Evolutionary conservation across 305 asterid genomes (phyloP).

Genomic region (Striga hermonthica): DNA sequence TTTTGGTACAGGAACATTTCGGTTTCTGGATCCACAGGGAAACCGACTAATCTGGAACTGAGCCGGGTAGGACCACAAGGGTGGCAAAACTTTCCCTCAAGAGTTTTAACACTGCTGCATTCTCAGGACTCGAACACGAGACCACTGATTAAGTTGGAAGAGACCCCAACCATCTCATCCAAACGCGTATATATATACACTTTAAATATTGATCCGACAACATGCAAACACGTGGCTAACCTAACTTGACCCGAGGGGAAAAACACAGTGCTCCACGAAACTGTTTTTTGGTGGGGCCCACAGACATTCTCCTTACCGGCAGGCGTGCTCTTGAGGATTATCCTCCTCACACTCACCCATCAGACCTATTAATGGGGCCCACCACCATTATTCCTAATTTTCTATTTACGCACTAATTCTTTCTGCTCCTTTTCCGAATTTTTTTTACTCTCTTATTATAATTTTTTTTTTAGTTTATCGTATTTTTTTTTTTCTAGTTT

Average conservation of each 20-base stretch:
- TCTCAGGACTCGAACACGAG: too few relatives aligned
- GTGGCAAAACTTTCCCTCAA: too few relatives aligned
- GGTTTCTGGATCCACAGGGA: too few relatives aligned
- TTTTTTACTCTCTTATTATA: background rate
- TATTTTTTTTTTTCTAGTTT: background rate
- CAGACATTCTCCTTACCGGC: conserved; percentile 43
- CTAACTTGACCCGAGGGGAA: conserved; percentile 20
- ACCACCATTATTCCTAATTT: conserved; percentile 19
- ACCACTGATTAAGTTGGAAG: too few relatives aligned
- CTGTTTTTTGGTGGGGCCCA: conserved; percentile 26
- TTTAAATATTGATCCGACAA: conserved; percentile 17
- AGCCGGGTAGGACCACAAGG: too few relatives aligned
- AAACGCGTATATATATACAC: too few relatives aligned
- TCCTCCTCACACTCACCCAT: conserved; percentile 30
- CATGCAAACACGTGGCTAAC: conserved; percentile 20
- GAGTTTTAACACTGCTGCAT: too few relatives aligned
- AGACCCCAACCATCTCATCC: too few relatives aligned
- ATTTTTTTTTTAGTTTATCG: background rate
- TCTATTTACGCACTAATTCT: conserved; percentile 3
- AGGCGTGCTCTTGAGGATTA: conserved; percentile 36
- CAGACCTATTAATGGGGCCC: conserved; percentile 11
- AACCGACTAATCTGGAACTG: too few relatives aligned
- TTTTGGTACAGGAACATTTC: too few relatives aligned
- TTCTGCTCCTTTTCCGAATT: background rate
- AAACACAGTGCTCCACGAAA: background rate